phyloP scores from a whole-genome alignment of 306 rosid species.

The Casuarina cunninghamiana region DNA sequence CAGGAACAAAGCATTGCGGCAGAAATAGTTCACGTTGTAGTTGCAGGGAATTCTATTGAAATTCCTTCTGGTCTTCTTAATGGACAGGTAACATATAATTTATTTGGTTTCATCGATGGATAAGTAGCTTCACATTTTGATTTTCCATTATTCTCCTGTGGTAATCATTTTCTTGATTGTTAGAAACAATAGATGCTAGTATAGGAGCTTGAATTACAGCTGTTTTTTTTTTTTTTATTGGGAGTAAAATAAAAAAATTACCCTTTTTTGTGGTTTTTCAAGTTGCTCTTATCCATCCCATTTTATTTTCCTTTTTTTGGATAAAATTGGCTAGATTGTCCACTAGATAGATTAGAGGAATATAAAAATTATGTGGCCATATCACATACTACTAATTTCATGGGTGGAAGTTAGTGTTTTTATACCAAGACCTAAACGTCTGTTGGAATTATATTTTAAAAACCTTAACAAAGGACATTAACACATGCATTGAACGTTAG shows the following conservation, averaged over 20 bases:
- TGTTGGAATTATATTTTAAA: too few species aligned
- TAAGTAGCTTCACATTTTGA: not conserved
- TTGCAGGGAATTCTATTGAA: slow-evolving; percentile 90
- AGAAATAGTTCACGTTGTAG: slow-evolving; percentile 73
- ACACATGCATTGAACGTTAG: too few species aligned
- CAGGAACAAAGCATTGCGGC: slow-evolving; percentile 90
- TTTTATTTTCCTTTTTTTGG: too few species aligned
- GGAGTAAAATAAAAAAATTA: not conserved
- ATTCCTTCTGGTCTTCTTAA: slow-evolving; percentile 64
- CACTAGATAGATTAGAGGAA: too few species aligned
- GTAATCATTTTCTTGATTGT: not conserved
- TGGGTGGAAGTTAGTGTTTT: too few species aligned
- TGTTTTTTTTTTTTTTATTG: not conserved
- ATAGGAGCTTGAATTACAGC: slow-evolving; percentile 7
- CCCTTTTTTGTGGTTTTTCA: not conserved
- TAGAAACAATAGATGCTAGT: slow-evolving; percentile 7
- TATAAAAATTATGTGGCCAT: too few species aligned
- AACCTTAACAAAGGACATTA: too few species aligned
- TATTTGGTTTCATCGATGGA: slow-evolving; percentile 15
- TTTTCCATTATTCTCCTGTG: slow-evolving; percentile 6
- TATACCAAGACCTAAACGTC: too few species aligned
- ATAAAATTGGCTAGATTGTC: too few species aligned
- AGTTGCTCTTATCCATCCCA: not conserved
- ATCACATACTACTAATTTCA: too few species aligned
- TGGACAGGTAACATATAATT: slow-evolving; percentile 69